Base-by-base conservation (phyloP, 306 rosid genomes). In the Dalbergia cochinchinensis region DNA sequence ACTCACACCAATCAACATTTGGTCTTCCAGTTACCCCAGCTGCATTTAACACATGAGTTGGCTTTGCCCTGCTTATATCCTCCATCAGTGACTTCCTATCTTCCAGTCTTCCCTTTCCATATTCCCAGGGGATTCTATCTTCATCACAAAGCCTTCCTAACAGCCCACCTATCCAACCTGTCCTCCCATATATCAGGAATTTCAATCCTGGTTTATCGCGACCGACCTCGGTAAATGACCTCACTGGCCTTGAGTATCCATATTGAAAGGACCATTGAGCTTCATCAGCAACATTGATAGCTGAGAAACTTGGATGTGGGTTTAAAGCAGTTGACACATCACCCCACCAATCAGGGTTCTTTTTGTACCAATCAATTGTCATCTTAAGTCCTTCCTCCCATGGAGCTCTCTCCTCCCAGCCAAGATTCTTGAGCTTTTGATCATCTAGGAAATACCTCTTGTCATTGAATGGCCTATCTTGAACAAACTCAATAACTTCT, bases 1-100 rank as follows among this genome's bases (percentile, higher is more conserved):
- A 89, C 31, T 89, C 91, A 83, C 96, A 89, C 96, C 93, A 89
- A 85, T 91, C 96, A 68, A 91, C 92, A 84, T 91, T 91, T 8
- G 93, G 93, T 18, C 96, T 86, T 64, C 96, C 93, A 11, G 97
- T 88, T 3, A 90, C 82, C 54, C 97, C 94, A 59, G 97, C 92
- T 31, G 97, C 91, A 85, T 69, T 89, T 67, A 92, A 85, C 60
- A 92, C 92, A 86, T 92, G 94, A 0, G 89, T 88, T 53, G 97
- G 94, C 78, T 34, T 84, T 15, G 67, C 83, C 48, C 85, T 84
- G 10, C 74, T 82, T 47, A 89, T 79, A 76, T 91, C 94, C 14
- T 88, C 97, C 67, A 85, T 35, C 31, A 91, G 37, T 61, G 97
- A 88, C 70, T 67, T 84, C 50, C 88, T 88, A 65, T 91, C 89